phyloP scores from a whole-genome alignment of 2,329 filamentous ascomycete genomes.

The Sporothrix sp. region DNA sequence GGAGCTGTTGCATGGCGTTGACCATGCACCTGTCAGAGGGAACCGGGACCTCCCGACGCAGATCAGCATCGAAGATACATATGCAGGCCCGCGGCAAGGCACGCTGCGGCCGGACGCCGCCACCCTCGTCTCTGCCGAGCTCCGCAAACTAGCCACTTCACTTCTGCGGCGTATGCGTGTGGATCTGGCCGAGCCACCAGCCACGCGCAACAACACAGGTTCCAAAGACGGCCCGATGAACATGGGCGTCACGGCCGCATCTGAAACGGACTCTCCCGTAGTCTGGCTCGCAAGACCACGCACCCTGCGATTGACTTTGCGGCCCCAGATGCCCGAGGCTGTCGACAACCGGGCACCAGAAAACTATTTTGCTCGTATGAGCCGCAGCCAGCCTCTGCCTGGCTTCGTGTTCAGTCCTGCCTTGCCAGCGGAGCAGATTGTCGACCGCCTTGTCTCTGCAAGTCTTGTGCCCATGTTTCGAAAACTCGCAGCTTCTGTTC shows the following conservation, averaged over 20 bases:
- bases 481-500: constrained; percentile 15
- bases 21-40: constrained; percentile 62
- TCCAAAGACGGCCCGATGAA: background rate
- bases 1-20: constrained; percentile 71
- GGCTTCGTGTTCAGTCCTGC: constrained; percentile 59
- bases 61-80: constrained; percentile 93
- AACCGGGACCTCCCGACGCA: constrained; percentile 67
- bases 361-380: constrained; percentile 58
- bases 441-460: constrained; percentile 20
- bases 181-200: constrained; percentile 52
- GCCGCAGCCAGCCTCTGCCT: constrained; percentile 53
- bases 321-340: constrained; percentile 34
- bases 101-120: constrained; percentile 52
- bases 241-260: background rate
- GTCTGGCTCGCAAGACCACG: constrained; percentile 72
- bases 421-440: constrained; percentile 8
- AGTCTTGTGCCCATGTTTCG: constrained; percentile 19
- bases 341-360: background rate
- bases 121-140: constrained; percentile 54
- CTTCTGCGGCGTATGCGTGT: constrained; percentile 68
- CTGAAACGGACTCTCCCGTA: constrained; percentile 16
- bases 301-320: constrained; percentile 71
- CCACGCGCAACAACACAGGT: no score
- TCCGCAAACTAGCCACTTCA: constrained; percentile 58
- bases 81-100: constrained; percentile 56